Evolutionary conservation across 768 basidiomycete genomes (phyloP).

Genomic region (Glaciozyma antarctica): DNA sequence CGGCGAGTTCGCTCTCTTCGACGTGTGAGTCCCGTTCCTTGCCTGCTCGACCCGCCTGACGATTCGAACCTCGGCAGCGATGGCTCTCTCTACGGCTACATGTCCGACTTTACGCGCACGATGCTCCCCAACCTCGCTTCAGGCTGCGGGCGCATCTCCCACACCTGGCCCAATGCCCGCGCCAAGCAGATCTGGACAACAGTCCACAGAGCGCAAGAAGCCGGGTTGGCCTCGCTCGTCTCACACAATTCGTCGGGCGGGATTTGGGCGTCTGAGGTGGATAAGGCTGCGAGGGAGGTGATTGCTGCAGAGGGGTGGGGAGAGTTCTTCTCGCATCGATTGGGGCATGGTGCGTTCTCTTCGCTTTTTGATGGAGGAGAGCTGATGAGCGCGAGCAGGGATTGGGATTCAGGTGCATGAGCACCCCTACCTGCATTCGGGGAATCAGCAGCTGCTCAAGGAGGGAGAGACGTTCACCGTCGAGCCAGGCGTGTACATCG

Average conservation of each 20-base stretch:
- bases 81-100: constrained; percentile 12
- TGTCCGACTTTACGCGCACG: constrained; percentile 12
- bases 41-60: too few species aligned
- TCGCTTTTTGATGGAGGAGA: background rate
- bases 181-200: constrained; percentile 16
- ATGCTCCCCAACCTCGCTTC: constrained; percentile 8
- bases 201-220: constrained; percentile 13
- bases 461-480: constrained; percentile 16
- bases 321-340: constrained; percentile 14
- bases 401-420: constrained; percentile 19
- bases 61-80: background rate
- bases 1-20: constrained; percentile 19
- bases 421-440: constrained; percentile 21
- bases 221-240: constrained; percentile 4
- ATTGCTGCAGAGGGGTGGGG: constrained; percentile 6
- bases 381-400: background rate
- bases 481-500: constrained; percentile 22
- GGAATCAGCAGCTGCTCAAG: constrained; percentile 5
- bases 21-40: background rate
- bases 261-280: constrained; percentile 10
- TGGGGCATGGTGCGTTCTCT: constrained; percentile 17
- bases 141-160: background rate
- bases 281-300: constrained; percentile 12
- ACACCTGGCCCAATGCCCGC: constrained; percentile 1
- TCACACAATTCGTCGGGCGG: background rate